Percentiles rank a stretch among this genome's conserved stretches.
Conservation (phyloP, 2,329 filamentous ascomycete species). For the Cadophora sp. region DNA sequence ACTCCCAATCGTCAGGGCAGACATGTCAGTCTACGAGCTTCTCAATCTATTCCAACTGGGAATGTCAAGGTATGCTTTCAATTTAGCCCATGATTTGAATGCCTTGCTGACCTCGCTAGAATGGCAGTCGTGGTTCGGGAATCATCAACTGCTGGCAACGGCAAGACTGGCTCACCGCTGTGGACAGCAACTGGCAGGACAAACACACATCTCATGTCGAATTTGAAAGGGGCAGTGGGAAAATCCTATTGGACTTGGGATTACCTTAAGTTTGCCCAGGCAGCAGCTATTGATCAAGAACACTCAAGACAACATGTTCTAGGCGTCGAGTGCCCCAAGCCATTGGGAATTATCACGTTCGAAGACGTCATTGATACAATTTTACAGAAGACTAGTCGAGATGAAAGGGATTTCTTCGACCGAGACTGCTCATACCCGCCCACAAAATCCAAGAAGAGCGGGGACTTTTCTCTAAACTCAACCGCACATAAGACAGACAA, state of each 20-base stretch:
- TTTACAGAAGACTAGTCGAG: constrained; percentile 37
- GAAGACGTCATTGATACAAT: constrained; percentile 40
- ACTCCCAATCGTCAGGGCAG: constrained; percentile 39
- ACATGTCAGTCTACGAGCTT: constrained; percentile 39
- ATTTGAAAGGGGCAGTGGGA: constrained; percentile 17
- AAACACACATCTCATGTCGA: constrained; percentile 19
- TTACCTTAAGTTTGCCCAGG: constrained; percentile 29
- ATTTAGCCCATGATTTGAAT: not conserved
- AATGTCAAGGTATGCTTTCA: constrained; percentile 35
- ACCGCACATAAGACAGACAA: not conserved
- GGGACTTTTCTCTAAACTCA: constrained; percentile 22
- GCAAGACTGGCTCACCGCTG: constrained; percentile 8
- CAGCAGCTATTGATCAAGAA: constrained; percentile 16
- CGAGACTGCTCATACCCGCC: constrained; percentile 25
- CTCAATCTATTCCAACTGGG: constrained; percentile 41
- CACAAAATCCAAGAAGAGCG: constrained; percentile 33
- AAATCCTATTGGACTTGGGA: constrained; percentile 30
- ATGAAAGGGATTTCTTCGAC: constrained; percentile 39
- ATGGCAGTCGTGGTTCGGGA: constrained; percentile 39
- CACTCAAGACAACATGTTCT: constrained; percentile 19
- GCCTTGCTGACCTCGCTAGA: constrained; percentile 24
- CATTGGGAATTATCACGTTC: constrained; percentile 41
- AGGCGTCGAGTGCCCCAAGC: constrained; percentile 34
- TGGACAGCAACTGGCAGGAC: constrained; percentile 31
- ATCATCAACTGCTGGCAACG: constrained; percentile 7